Percentiles rank a stretch among this genome's conserved stretches.
Conservation (phyloP, 305 asterid species). For the Plantago lanceolata region DNA sequence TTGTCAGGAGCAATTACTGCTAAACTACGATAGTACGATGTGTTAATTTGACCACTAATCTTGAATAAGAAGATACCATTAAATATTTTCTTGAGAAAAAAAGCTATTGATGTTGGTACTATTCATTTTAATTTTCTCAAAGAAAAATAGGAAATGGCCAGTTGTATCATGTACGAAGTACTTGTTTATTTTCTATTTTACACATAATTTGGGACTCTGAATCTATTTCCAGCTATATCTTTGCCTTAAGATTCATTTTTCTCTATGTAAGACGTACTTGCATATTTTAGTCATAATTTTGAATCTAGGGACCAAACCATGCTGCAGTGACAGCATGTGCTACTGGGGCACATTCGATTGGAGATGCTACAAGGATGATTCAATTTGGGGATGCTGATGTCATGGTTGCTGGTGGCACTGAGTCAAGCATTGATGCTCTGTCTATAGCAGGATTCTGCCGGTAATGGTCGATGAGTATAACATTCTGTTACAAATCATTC, state of each 20-base stretch:
- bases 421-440: conserved; percentile 94
- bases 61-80: too few species aligned
- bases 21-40: too few species aligned
- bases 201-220: neutral
- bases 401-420: conserved; percentile 98
- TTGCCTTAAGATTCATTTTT: conserved; percentile 5
- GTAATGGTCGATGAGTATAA: conserved; percentile 35
- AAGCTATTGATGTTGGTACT: too few species aligned
- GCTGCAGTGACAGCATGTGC: conserved; percentile 99
- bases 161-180: too few species aligned
- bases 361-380: conserved; percentile 95
- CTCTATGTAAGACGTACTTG: conserved; percentile 28
- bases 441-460: conserved; percentile 97
- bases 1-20: too few species aligned
- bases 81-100: too few species aligned
- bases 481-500: conserved; percentile 8
- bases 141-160: too few species aligned
- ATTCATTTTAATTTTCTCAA: too few species aligned
- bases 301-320: conserved; percentile 98
- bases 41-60: too few species aligned
- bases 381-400: conserved; percentile 95
- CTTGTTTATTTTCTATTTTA: too few species aligned
- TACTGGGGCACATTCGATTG: conserved; percentile 93
- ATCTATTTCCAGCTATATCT: neutral
- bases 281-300: conserved; percentile 47